These are phyloP conservation scores for Kluyveromyces nonfermentans DNA, from an alignment of 805 yeast genomes.

Conservation along the genomic window DNA sequence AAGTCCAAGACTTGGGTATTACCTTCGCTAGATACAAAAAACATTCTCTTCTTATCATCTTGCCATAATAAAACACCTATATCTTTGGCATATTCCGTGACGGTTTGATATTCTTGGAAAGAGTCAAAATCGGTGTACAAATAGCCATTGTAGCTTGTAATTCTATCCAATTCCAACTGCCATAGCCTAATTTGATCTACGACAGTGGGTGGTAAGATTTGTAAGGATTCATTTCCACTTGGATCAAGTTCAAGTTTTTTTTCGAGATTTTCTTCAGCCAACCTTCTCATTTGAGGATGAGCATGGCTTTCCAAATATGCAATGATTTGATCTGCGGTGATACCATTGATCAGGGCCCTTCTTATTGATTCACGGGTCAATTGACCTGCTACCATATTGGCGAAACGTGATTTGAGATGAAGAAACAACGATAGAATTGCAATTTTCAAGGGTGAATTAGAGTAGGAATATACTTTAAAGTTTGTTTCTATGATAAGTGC, in stretches of 20 bases:
- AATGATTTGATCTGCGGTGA: conserved; percentile 90
- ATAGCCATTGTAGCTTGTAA: conserved; percentile 78
- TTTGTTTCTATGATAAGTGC: conserved; percentile 87
- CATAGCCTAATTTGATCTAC: conserved; percentile 91
- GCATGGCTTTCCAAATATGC: conserved; percentile 86
- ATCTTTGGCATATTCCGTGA: conserved; percentile 74
- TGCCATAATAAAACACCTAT: conserved; percentile 90
- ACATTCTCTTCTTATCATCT: conserved; percentile 54
- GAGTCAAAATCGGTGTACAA: conserved; percentile 77
- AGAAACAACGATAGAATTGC: conserved; percentile 87
- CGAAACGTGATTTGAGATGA: conserved; percentile 72
- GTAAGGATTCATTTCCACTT: conserved; percentile 41
- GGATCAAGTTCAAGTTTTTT: conserved; percentile 54
- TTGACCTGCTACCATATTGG: conserved; percentile 89
- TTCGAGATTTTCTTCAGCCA: conserved; percentile 59
- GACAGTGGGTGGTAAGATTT: conserved; percentile 87
- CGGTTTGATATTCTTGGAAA: conserved; percentile 63
- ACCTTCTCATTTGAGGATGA: conserved; percentile 77
- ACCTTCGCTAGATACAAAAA: conserved; percentile 85
- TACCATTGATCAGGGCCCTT: conserved; percentile 75
- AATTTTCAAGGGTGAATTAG: conserved; percentile 89
- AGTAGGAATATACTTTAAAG: conserved; percentile 85
- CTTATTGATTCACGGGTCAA: conserved; percentile 88
- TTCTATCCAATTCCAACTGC: conserved; percentile 94
- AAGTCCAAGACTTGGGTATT: conserved; percentile 84